Evolutionary conservation across 345 rosid genomes (phyloP).

Genomic region (Gossypium turneri): DNA sequence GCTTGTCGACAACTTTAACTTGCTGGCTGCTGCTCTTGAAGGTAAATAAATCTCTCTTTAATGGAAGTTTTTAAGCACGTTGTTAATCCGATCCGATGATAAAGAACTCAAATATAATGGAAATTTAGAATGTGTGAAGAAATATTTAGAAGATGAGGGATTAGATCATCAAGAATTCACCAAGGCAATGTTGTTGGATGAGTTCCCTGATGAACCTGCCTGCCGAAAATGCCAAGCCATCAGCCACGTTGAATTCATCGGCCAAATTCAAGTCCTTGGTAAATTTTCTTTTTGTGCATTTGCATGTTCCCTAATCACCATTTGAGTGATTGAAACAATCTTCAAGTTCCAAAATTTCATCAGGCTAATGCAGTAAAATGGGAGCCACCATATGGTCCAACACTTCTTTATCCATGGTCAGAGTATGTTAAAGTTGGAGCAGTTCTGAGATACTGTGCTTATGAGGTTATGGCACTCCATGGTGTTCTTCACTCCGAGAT

Average conservation of each 20-base stretch:
- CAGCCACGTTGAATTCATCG: conserved; percentile 41
- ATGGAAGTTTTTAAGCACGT: too few species aligned
- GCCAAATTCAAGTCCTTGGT: conserved; percentile 56
- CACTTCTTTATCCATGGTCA: conserved; percentile 67
- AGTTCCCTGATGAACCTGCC: conserved; percentile 63
- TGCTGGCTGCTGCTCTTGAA: conserved; percentile 59
- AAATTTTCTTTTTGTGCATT: conserved; percentile 9
- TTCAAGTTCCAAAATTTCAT: not conserved
- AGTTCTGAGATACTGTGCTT: conserved; percentile 52
- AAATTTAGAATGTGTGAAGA: conserved; percentile 56
- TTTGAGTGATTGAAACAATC: not conserved
- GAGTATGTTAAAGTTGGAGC: conserved; percentile 70
- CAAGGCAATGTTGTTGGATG: conserved; percentile 45
- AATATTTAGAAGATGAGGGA: conserved; percentile 51
- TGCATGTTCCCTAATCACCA: not conserved
- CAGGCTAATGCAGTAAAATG: conserved; percentile 62
- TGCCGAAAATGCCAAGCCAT: conserved; percentile 38
- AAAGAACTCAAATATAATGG: not conserved
- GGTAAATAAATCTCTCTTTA: conserved; percentile 29
- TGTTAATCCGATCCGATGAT: not conserved
- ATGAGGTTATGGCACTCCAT: conserved; percentile 71
- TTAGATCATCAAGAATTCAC: conserved; percentile 49
- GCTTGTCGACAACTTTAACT: conserved; percentile 42
- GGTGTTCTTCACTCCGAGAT: conserved; percentile 70
- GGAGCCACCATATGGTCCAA: conserved; percentile 70